Conservation (phyloP, 2,329 filamentous ascomycete species). For the Colletotrichum cereale region DNA sequence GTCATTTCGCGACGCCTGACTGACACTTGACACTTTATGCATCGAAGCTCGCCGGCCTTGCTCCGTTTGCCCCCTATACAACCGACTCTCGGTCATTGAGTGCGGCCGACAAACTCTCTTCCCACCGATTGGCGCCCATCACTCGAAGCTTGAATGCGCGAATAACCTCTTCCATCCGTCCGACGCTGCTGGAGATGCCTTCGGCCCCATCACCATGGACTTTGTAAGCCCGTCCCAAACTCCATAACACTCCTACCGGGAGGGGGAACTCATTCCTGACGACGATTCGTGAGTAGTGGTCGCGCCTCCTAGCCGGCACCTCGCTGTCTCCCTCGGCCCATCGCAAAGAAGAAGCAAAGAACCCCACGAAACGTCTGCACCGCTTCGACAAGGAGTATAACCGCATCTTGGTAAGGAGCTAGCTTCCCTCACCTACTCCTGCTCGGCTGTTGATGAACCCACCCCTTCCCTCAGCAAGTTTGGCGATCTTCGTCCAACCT, state of each 20-base stretch:
- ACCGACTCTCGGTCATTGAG: slow-evolving; percentile 1
- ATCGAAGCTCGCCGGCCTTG: slow-evolving; percentile 13
- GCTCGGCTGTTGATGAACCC: neutral
- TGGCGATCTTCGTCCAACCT: slow-evolving; percentile 74
- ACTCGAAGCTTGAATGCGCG: slow-evolving; percentile 30
- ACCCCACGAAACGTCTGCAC: slow-evolving; percentile 73
- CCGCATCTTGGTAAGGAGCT: slow-evolving; percentile 68
- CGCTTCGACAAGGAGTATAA: slow-evolving; percentile 77
- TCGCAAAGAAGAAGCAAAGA: slow-evolving; percentile 71
- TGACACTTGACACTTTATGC: slow-evolving; percentile 49
- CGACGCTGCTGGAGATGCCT: slow-evolving; percentile 56
- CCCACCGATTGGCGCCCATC: neutral
- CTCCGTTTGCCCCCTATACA: slow-evolving; percentile 1
- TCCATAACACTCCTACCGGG: neutral
- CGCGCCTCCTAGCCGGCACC: slow-evolving; percentile 73
- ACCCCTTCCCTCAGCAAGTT: slow-evolving; percentile 48
- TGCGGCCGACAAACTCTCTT: neutral
- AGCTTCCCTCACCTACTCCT: neutral
- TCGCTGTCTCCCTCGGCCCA: slow-evolving; percentile 68
- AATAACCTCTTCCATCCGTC: slow-evolving; percentile 9
- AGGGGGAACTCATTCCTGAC: neutral
- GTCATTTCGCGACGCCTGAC: slow-evolving; percentile 50
- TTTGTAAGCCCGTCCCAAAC: slow-evolving; percentile 59
- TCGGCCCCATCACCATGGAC: slow-evolving; percentile 63
- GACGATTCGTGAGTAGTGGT: slow-evolving; percentile 63